Evolutionary conservation across 1,284 basidiomycete genomes (phyloP), one percentile per base, ranked within the genome.

Genomic region (Thecaphora thlaspeos): DNA sequence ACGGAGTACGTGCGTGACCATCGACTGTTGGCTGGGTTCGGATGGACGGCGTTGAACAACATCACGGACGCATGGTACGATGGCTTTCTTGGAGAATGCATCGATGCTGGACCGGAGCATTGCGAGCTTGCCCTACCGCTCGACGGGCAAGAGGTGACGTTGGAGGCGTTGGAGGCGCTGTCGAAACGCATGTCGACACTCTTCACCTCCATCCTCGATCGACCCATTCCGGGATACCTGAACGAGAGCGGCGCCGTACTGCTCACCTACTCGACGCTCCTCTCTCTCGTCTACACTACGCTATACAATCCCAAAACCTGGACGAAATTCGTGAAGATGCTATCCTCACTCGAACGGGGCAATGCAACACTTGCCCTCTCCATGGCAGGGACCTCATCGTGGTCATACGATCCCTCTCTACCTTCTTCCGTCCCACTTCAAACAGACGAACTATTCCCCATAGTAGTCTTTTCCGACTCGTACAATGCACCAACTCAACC

Each of bases 401-500:
- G 64, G 64, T 42, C 47, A 18, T 63, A 54, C 47, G 47, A 67
- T 23, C 64, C 64, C 0, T 36, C 43, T 5, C 8, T 19, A 3
- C 45, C 5, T 9, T 26, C 8, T 14, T 21, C 10, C 15, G 39
- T 22, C 30, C 8, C 38, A 3, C 23, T 52, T 48, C 21, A 32
- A 43, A 56, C 51, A 14, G 55, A 53, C 42, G 64, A 67, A 34
- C 42, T 67, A 0, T 49, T 41, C 1, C 17, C 48, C 17, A 46
- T 61, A 9, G 64, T 67, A 21, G 53, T 67, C 47, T 67, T 60
- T 32, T 55, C 55, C 11, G 64, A 67, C 28, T 50, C 55, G 39
- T 62, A 48, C 51, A 52, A 62, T n/a, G 40, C 40, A 9, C 53
- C 50, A 0, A 11, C 36, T 34, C 32, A 44, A 56, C 22, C 43